Evolutionary conservation across 345 rosid species (phyloP), one percentile per base, ranked within the genome.

Genomic region (Fremontodendron californicum): DNA sequence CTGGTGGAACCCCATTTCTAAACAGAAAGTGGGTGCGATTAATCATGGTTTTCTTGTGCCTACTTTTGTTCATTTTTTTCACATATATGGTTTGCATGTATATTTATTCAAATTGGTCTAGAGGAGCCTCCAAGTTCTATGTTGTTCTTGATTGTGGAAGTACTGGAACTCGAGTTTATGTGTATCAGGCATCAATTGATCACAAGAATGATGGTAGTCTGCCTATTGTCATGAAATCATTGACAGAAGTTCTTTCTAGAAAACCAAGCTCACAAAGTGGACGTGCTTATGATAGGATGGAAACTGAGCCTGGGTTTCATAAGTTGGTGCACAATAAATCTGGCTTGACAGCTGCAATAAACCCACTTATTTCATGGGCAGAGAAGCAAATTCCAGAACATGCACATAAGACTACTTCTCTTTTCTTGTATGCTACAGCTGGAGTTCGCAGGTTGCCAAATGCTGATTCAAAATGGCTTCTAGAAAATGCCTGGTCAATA

Each of bases 101-200:
- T 78, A 77, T 87, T 79, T 86, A 90, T 84, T 87, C 94, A 76
- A 85, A 88, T 86, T 92, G 92, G 96, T 90, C 91, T 71, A 87
- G 80, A 39, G 95, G 93, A 79, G 82, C 86, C 23, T 89, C 98
- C 45, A 91, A 89, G 81, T 96, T 85, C 80, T 96, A 90, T 73
- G 93, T 96, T 71, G 98, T 96, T 83, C 93, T 96, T 79, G 99
- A 96, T 76, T 93, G 99, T 83, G 99, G 99, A 79, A 96, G 99
- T 84, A 96, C 99, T 7, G 99, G 99, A 81, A 96, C 98, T 81
- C 91, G 98, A 74, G 97, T 88, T 63, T 88, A 86, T 81, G 97
- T 93, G 49, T 93, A 96, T 72, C 87, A 83, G 82, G 94, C 97
- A 31, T 86, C 95, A 12, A 62, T 91, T 82, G 84, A 85, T 79